Evolutionary conservation across 495 filamentous ascomycete species (phyloP).

Genomic region (Aspergillus bertholletiae): DNA sequence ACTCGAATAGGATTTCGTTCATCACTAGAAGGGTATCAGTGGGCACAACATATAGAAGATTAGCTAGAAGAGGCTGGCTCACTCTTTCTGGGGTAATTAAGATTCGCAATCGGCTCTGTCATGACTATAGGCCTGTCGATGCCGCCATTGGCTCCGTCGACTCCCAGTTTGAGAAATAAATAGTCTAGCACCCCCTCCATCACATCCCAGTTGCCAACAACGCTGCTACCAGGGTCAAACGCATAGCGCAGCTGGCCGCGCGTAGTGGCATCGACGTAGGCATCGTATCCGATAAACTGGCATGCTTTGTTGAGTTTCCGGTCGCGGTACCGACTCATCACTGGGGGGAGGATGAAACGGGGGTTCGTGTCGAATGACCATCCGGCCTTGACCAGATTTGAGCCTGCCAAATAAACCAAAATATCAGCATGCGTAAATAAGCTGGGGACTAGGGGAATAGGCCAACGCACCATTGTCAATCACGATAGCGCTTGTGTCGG

Average conservation of each 20-base stretch:
- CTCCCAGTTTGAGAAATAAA: conserved; percentile 84
- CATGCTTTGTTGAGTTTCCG: conserved; percentile 86
- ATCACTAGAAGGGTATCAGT: conserved; percentile 59
- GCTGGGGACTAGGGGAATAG: neutral
- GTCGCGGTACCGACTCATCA: conserved; percentile 91
- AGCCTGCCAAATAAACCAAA: conserved; percentile 50
- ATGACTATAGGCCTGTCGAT: conserved; percentile 88
- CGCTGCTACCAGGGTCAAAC: conserved; percentile 85
- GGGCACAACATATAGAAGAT: neutral
- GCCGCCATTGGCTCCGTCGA: conserved; percentile 67
- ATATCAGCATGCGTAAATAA: neutral
- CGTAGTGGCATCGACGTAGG: conserved; percentile 90
- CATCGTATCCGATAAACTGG: conserved; percentile 85
- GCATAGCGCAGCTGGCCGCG: conserved; percentile 84
- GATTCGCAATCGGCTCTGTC: conserved; percentile 92
- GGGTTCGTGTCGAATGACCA: conserved; percentile 88
- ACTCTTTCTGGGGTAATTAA: conserved; percentile 84
- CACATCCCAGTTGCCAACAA: conserved; percentile 95
- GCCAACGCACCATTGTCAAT: conserved; percentile 84
- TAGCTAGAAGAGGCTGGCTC: conserved; percentile 25
- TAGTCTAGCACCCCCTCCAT: conserved; percentile 93
- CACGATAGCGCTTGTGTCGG: conserved; percentile 71
- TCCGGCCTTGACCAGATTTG: conserved; percentile 82
- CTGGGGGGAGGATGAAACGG: conserved; percentile 74
- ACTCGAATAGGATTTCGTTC: conserved; percentile 95